These are phyloP conservation scores for Fistulifera pelliculosa DNA, from an alignment of 108 stramenopile genomes.

Conservation along the genomic window DNA sequence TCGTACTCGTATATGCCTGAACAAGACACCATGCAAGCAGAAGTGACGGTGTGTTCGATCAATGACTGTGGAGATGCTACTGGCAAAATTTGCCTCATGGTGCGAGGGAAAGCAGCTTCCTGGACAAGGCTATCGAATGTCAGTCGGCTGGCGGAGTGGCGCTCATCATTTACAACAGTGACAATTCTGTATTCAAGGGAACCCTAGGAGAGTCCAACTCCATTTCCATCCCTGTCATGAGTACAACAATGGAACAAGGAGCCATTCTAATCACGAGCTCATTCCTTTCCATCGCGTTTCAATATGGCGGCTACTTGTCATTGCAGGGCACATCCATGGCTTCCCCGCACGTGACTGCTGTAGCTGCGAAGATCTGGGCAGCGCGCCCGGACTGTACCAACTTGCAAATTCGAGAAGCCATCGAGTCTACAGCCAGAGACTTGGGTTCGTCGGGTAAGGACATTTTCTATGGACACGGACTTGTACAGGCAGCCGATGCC, in stretches of 20 bases:
- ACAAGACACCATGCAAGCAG: not conserved
- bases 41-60: not conserved
- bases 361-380: conserved; percentile 20
- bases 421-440: not conserved
- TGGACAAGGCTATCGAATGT: conserved; percentile 1
- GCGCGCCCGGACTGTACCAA: not conserved
- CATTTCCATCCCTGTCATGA: not conserved
- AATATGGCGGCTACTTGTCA: not conserved
- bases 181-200: not conserved
- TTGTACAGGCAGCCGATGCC: not conserved
- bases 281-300: not conserved
- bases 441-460: not conserved
- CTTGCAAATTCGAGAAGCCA: not conserved
- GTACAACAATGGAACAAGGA: not conserved
- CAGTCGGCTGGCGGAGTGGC: not conserved
- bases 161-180: not conserved
- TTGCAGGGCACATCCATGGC: conserved; percentile 19
- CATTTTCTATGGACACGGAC: not conserved
- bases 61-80: not conserved
- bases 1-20: not conserved
- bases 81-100: not conserved
- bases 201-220: not conserved
- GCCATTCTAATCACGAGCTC: not conserved
- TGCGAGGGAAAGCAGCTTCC: not conserved
- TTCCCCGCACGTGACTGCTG: conserved; percentile 35